Evolutionary conservation across 192 early-diverging fungal genomes (phyloP).

Genomic region (Coemansia sp.): DNA sequence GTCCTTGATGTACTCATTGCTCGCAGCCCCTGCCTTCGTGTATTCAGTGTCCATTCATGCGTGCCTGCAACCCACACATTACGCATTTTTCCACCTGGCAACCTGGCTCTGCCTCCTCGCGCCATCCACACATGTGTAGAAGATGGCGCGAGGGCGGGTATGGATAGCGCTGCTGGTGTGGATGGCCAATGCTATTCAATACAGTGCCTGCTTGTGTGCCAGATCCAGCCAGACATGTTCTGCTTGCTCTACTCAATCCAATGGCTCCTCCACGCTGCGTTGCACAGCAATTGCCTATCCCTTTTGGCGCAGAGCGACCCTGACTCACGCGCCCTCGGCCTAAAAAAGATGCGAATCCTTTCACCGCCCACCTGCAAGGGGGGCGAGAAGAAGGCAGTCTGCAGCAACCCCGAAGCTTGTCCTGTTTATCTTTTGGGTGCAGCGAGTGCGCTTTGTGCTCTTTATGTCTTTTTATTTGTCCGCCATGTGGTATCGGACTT

Average conservation of each 20-base stretch:
- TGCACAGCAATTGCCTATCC: neutral
- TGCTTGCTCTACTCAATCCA: neutral
- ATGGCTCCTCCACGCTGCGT: neutral
- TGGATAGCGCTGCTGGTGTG: neutral
- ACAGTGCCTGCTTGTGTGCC: neutral
- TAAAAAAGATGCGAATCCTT: neutral
- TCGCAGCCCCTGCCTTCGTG: neutral
- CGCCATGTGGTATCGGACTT: neutral
- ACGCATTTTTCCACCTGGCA: neutral
- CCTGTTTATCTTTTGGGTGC: neutral
- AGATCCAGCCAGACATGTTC: neutral
- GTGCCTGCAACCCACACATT: neutral
- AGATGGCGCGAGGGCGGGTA: neutral
- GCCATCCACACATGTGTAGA: neutral
- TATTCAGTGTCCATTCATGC: neutral
- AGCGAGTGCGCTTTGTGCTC: neutral
- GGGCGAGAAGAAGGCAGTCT: neutral
- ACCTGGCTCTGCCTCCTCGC: neutral
- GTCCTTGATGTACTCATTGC: neutral
- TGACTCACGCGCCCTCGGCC: neutral
- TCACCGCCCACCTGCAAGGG: neutral
- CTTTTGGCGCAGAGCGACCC: neutral
- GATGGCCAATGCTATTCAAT: neutral
- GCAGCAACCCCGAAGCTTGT: neutral
- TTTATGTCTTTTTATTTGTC: slow-evolving; percentile 1